Conservation (phyloP, 139 green algal species). For the Tetradesmus obliquus region DNA sequence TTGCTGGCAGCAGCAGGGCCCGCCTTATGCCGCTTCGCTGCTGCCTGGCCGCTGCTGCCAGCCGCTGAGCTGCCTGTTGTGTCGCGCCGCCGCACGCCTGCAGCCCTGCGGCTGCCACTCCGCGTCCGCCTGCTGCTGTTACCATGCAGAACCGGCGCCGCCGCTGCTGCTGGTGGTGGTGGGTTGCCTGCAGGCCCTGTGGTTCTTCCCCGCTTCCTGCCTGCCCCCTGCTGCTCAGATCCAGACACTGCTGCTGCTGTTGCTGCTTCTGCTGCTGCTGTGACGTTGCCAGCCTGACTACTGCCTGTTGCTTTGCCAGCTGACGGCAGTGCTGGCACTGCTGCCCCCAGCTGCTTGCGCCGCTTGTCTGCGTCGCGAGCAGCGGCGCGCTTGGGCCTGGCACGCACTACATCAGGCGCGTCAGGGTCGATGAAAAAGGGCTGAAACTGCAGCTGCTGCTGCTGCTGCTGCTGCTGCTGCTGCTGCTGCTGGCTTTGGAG, state of each 20-base stretch:
- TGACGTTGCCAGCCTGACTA: background rate
- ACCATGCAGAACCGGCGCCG: background rate
- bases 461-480: slow-evolving; percentile 1
- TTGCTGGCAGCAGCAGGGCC: background rate
- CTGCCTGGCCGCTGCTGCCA: background rate
- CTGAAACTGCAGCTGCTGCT: slow-evolving; percentile 4
- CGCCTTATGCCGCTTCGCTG: background rate
- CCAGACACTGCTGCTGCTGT: background rate
- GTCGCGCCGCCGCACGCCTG: background rate
- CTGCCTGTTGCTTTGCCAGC: background rate
- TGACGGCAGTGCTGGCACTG: background rate
- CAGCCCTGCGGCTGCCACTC: background rate
- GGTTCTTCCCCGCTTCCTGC: background rate
- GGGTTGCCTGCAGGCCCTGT: background rate
- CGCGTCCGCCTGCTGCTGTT: background rate
- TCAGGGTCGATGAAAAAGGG: slow-evolving; percentile 31
- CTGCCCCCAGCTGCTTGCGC: slow-evolving; percentile 29
- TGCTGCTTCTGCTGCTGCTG: background rate
- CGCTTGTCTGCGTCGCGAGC: slow-evolving; percentile 21
- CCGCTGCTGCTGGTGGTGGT: background rate
- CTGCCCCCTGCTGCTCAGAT: background rate
- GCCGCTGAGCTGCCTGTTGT: background rate
- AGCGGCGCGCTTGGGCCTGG: slow-evolving; percentile 7
- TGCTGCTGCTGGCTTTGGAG: background rate
- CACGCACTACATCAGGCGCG: background rate